Evolutionary conservation across 1,284 basidiomycete genomes (phyloP).

Genomic region (Ustilago esculenta): DNA sequence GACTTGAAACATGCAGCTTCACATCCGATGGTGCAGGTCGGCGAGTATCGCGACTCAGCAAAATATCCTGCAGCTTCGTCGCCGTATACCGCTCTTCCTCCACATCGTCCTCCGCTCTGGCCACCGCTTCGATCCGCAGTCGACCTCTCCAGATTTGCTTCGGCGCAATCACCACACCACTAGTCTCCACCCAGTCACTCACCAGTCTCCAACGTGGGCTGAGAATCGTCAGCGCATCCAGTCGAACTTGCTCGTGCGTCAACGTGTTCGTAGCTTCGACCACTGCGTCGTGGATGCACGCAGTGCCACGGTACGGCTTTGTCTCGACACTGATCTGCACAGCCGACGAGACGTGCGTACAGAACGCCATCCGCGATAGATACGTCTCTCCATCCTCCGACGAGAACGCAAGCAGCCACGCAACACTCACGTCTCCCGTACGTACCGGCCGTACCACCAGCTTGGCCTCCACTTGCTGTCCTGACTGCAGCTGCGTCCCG

Average conservation of each 20-base stretch:
- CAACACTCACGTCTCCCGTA: constrained; percentile 8
- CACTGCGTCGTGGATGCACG: constrained; percentile 13
- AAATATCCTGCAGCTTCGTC: constrained; percentile 30
- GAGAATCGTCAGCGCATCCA: constrained; percentile 27
- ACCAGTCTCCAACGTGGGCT: constrained; percentile 21
- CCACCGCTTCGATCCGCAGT: constrained; percentile 1
- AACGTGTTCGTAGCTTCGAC: constrained; percentile 30
- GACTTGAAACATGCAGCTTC: neutral
- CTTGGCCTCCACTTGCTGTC: constrained; percentile 22
- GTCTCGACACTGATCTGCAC: constrained; percentile 36
- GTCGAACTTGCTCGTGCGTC: neutral
- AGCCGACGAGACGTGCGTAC: constrained; percentile 13
- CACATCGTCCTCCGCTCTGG: neutral
- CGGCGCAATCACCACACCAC: constrained; percentile 9
- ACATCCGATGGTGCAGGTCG: neutral
- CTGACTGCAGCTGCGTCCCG: constrained; percentile 9
- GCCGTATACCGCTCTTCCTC: constrained; percentile 24
- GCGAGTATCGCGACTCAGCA: constrained; percentile 19
- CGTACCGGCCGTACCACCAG: constrained; percentile 11
- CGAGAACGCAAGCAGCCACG: constrained; percentile 36
- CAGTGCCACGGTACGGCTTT: neutral
- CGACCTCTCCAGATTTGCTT: constrained; percentile 23
- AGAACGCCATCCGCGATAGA: constrained; percentile 25
- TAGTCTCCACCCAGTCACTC: neutral
- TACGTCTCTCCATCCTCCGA: constrained; percentile 27